Base-by-base conservation (phyloP, 257 asterid species). In the Phtheirospermum japonicum region DNA sequence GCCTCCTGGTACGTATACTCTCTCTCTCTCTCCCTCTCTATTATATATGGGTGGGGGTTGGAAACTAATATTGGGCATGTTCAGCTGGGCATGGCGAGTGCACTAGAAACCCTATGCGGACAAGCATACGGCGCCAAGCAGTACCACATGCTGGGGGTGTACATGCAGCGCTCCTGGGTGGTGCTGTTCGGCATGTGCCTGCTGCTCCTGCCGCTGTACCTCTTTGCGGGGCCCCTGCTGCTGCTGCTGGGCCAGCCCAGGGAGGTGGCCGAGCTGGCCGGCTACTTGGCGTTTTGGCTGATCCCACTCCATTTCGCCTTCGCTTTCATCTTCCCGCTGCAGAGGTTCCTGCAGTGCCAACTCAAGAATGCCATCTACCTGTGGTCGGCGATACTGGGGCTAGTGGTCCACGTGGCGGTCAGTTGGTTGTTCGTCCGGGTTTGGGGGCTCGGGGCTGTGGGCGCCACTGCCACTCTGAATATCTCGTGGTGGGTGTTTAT, bases 401-500 rank as follows among this genome's bases (percentile, higher is more conserved):
- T 87, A 4, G 12, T 69, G 13, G 61, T 80, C 6, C 95, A 87
- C 57, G 23, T 60, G 7, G 31, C n/a, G 2, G 34, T 65, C 0
- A 80, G 79, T 19, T 84, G 88, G 88, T 9, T 80, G 28, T 36
- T 82, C 7, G 90, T 84, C 0, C 59, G 55, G 49, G 71, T 66
- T 30, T 82, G 11, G 34, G 79, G 53, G 55, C 73, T 16, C 85
- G 53, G 94, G 2, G 67, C 79, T 7, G 71, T 80, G 6, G 90
- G 88, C 20, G 75, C 83, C 11, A 67, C 76, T 12, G 67, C 75
- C 14, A 72, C 83, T 0, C 49, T 82, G 66, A 82, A 74, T 31
- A 23, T 80, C 37, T 80, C 95, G 34, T 87, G 90, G 93, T 84
- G 84, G 82, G 51, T 80, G 19, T 16, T 79, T 4, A 67, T 77